phyloP scores from a whole-genome alignment of 495 filamentous ascomycete species.

The Aspergillus ostianus region DNA sequence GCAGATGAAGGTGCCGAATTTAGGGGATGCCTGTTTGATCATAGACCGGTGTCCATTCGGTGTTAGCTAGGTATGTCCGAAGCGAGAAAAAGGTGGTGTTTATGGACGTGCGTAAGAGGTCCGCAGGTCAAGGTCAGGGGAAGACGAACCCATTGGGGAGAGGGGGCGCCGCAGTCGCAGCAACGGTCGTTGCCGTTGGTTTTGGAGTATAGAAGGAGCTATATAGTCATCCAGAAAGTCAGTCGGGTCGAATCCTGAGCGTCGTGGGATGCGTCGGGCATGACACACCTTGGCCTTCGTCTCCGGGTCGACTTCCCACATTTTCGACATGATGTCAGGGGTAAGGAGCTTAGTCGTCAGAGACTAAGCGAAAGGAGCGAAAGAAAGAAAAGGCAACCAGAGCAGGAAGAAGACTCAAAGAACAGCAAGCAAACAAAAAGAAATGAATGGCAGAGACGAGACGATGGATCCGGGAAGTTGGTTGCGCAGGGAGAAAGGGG shows the following conservation, averaged over 20 bases:
- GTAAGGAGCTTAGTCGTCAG: neutral
- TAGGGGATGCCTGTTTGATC: constrained; percentile 57
- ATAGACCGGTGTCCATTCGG: neutral
- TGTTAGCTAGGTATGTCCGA: neutral
- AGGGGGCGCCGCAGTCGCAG: constrained; percentile 91
- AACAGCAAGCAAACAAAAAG: neutral
- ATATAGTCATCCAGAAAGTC: constrained; percentile 11
- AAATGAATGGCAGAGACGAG: neutral
- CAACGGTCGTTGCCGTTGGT: constrained; percentile 80
- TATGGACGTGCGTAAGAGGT: neutral
- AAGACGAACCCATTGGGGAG: constrained; percentile 78
- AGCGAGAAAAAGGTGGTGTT: neutral
- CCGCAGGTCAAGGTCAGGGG: constrained; percentile 7
- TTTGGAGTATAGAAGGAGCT: constrained; percentile 89
- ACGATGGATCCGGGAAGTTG: neutral
- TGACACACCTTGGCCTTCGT: constrained; percentile 78
- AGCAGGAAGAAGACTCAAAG: too few species aligned
- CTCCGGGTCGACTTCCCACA: constrained; percentile 99
- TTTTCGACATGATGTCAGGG: constrained; percentile 49
- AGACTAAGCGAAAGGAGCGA: neutral
- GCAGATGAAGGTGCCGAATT: constrained; percentile 92
- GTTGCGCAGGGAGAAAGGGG: neutral
- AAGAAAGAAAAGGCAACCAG: neutral
- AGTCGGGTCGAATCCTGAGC: constrained; percentile 15
- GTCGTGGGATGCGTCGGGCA: constrained; percentile 10